A percentile compares a stretch with the other conserved stretches of the same genome.
These are phyloP conservation scores for Mollisiaceae sp. DNA, from an alignment of 2,329 filamentous ascomycete species.

Conservation along the genomic window DNA sequence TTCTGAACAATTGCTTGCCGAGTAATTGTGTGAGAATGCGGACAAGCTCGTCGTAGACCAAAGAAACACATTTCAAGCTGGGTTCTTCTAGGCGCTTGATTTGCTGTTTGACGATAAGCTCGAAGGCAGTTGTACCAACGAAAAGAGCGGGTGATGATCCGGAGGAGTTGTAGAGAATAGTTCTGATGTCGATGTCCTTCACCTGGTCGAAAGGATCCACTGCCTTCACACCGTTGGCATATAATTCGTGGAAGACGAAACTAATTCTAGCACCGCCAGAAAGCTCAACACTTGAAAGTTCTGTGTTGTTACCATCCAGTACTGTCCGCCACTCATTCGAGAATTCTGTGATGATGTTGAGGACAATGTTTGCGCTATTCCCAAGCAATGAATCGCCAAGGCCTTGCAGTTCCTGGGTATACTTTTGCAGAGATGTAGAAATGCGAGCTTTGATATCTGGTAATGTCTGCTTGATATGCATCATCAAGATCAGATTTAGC, in stretches of 20 bases:
- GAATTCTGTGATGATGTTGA: constrained; percentile 99
- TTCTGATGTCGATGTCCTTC: constrained; percentile 97
- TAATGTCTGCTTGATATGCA: constrained; percentile 99
- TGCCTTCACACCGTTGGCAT: constrained; percentile 96
- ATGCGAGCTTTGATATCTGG: constrained; percentile 99
- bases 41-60: constrained; percentile 97
- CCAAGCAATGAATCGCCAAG: constrained; percentile 94
- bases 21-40: constrained; percentile 92
- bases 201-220: constrained; percentile 97
- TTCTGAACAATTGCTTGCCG: constrained; percentile 84
- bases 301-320: constrained; percentile 93
- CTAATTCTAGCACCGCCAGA: constrained; percentile 98
- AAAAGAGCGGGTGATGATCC: constrained; percentile 96
- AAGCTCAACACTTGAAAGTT: constrained; percentile 91
- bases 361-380: constrained; percentile 93
- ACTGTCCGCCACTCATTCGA: constrained; percentile 97
- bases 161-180: constrained; percentile 98
- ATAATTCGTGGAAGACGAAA: constrained; percentile 98
- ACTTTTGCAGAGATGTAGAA: constrained; percentile 91
- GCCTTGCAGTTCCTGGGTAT: constrained; percentile 77
- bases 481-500: constrained; percentile 98
- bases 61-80: constrained; percentile 93
- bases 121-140: constrained; percentile 97
- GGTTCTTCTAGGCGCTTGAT: constrained; percentile 97
- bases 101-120: constrained; percentile 97